Conservation (phyloP, 768 basidiomycete genomes). For the Hygrophorus pudorinus region DNA sequence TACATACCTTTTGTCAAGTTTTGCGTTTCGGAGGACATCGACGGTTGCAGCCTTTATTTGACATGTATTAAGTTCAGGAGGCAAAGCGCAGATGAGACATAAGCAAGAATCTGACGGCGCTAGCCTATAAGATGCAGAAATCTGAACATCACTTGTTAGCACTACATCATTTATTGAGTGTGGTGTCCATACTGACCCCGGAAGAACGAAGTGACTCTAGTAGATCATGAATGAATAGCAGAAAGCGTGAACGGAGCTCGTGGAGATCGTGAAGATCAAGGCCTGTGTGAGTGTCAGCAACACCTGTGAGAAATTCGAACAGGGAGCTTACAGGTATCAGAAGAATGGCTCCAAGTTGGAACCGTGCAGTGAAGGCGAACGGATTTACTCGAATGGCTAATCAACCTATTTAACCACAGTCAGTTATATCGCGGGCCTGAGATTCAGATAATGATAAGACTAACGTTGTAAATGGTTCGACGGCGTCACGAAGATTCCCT, state of each 20-base stretch:
- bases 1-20: slow-evolving; percentile 29
- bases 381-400: slow-evolving; percentile 34
- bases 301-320: not conserved
- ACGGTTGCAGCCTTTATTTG: slow-evolving; percentile 33
- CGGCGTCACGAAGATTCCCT: slow-evolving; percentile 43
- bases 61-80: slow-evolving; percentile 30
- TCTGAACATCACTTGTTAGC: slow-evolving; percentile 23
- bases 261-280: slow-evolving; percentile 62
- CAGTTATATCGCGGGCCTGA: not conserved
- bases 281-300: slow-evolving; percentile 22
- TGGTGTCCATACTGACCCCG: slow-evolving; percentile 37
- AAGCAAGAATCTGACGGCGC: slow-evolving; percentile 50
- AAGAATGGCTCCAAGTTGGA: slow-evolving; percentile 54
- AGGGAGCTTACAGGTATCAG: slow-evolving; percentile 42
- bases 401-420: slow-evolving; percentile 27
- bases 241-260: slow-evolving; percentile 49
- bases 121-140: slow-evolving; percentile 53
- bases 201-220: slow-evolving; percentile 47
- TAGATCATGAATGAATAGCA: slow-evolving; percentile 56
- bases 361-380: slow-evolving; percentile 56
- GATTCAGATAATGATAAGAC: slow-evolving; percentile 12
- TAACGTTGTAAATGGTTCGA: slow-evolving; percentile 54
- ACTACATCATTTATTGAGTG: slow-evolving; percentile 1
- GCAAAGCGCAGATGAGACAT: slow-evolving; percentile 48
- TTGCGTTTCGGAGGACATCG: slow-evolving; percentile 34